Percentiles rank a stretch among this genome's conserved stretches.
Evolutionary conservation across 352 stramenopile species (phyloP).

Genomic region (Pythium grandisporangium): DNA sequence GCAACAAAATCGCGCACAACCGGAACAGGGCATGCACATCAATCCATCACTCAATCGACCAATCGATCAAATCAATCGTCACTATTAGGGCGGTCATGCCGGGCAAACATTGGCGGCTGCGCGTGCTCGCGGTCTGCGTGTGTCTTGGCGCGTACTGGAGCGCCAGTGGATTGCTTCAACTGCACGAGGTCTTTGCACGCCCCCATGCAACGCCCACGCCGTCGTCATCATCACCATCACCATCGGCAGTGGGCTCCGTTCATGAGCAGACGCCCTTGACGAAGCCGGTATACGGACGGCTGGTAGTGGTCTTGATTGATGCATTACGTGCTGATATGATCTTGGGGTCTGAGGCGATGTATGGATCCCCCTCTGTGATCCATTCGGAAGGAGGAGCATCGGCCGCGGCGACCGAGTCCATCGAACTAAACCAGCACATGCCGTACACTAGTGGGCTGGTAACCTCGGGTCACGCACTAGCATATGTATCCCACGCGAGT

Average conservation of each 20-base stretch:
- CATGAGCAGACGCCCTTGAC: neutral
- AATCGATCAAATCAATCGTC: too few relatives aligned
- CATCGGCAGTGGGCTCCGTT: neutral
- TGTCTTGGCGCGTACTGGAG: constrained; percentile 16
- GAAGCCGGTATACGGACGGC: constrained; percentile 42
- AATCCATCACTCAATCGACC: too few relatives aligned
- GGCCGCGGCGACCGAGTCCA: neutral
- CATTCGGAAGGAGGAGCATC: neutral
- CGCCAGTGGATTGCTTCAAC: constrained; percentile 13
- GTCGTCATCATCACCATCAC: neutral
- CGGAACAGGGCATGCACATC: too few relatives aligned
- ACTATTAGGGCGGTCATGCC: too few relatives aligned
- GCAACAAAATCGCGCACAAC: too few relatives aligned
- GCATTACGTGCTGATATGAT: constrained; percentile 85
- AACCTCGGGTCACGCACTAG: constrained; percentile 31
- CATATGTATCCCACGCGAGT: constrained; percentile 72
- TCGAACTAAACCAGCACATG: constrained; percentile 63
- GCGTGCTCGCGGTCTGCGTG: neutral
- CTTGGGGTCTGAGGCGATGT: constrained; percentile 50
- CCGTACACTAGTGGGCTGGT: constrained; percentile 50
- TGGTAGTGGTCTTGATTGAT: constrained; percentile 85
- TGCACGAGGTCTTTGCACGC: constrained; percentile 19
- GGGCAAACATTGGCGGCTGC: neutral
- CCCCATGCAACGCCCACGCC: too few relatives aligned
- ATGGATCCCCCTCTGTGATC: too few relatives aligned